Percentiles rank a stretch among this genome's conserved stretches.
Conservation (phyloP, 257 asterid genomes). For the Petunia axillaris region DNA sequence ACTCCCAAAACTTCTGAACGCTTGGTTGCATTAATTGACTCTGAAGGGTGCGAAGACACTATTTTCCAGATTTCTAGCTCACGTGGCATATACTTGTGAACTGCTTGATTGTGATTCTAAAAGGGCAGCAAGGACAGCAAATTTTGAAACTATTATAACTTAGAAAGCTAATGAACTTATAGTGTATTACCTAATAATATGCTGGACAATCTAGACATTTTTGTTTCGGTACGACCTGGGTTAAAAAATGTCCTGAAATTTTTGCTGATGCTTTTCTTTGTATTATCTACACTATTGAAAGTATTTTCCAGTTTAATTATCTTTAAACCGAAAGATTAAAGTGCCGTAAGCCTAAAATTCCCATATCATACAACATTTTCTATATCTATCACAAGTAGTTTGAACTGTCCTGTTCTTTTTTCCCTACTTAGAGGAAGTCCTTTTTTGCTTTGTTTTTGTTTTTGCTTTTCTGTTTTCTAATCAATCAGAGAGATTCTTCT, state of each 20-base stretch:
- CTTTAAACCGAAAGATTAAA: conserved; percentile 1
- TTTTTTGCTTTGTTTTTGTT: too few relatives aligned
- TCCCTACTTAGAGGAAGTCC: too few relatives aligned
- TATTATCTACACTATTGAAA: neutral
- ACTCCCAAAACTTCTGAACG: neutral
- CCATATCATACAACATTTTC: neutral
- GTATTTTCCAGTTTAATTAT: neutral
- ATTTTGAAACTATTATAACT: neutral
- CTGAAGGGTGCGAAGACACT: neutral
- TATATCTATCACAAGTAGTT: too few relatives aligned
- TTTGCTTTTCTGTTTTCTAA: neutral
- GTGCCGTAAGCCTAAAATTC: conserved; percentile 4
- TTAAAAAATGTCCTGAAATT: neutral
- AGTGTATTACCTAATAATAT: neutral
- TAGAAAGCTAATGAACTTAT: neutral
- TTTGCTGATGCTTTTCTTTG: conserved; percentile 3
- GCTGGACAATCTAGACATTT: conserved; percentile 8
- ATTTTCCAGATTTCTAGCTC: neutral
- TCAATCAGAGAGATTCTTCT: neutral
- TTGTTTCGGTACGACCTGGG: neutral
- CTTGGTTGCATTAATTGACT: conserved; percentile 18
- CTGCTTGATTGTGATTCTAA: neutral
- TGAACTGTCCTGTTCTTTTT: too few relatives aligned
- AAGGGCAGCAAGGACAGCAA: neutral
- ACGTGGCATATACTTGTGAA: neutral